phyloP scores from a whole-genome alignment of 371 early-diverging fungal species.

The Zopfochytrium polystomum region DNA sequence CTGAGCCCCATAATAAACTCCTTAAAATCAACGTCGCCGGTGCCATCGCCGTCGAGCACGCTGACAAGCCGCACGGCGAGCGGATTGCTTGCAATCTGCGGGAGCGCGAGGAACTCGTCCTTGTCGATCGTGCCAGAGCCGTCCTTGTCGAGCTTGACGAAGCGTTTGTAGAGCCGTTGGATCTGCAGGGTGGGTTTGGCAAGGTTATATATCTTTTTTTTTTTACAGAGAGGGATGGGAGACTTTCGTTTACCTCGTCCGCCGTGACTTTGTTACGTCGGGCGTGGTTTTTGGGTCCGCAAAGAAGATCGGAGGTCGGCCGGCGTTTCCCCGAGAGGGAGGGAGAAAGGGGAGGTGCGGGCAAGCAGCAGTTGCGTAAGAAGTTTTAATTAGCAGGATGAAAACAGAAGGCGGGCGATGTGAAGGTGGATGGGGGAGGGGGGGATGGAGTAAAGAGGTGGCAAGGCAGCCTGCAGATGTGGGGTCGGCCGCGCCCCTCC shows the following conservation, averaged over 20 bases:
- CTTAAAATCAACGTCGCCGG: conserved; percentile 96
- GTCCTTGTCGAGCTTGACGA: conserved; percentile 95
- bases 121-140: conserved; percentile 90
- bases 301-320: not conserved
- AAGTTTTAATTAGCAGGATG: no score
- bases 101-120: conserved; percentile 84
- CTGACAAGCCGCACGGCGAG: conserved; percentile 91
- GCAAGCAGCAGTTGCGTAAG: no score
- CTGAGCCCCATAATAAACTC: conserved; percentile 93
- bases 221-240: not conserved
- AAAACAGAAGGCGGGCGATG: no score
- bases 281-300: not conserved
- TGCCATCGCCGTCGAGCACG: conserved; percentile 94
- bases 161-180: conserved; percentile 93
- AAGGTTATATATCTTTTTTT: not conserved
- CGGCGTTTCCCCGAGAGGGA: no score
- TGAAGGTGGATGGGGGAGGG: no score
- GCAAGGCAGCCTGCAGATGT: no score
- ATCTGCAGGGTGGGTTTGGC: conserved; percentile 56
- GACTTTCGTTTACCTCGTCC: conserved; percentile 12
- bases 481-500: no score
- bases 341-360: no score
- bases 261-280: conserved; percentile 15
- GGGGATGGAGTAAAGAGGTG: no score
- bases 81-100: conserved; percentile 94